These are phyloP conservation scores for Oidiodendron maius DNA, from an alignment of 495 filamentous ascomycete genomes.

Conservation along the genomic window DNA sequence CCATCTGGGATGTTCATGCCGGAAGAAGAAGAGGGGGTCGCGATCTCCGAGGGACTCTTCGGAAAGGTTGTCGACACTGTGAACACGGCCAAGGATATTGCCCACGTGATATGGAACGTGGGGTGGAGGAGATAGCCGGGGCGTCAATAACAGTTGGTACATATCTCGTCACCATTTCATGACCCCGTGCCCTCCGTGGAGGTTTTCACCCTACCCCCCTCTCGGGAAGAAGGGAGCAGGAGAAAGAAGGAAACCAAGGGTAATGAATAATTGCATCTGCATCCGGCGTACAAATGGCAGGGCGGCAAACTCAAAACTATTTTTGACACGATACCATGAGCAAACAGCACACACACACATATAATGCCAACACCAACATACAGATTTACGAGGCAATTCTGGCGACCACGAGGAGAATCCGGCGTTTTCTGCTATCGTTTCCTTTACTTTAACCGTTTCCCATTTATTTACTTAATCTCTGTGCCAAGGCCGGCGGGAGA, in stretches of 20 bases:
- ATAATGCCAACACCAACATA: too few relatives aligned
- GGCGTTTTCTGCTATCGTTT: too few relatives aligned
- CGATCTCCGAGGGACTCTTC: constrained; percentile 54
- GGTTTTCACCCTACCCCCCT: neutral
- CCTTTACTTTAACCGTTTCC: too few relatives aligned
- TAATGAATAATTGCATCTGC: constrained; percentile 1
- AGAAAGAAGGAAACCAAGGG: neutral
- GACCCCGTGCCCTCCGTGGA: too few relatives aligned
- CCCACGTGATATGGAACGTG: constrained; percentile 95
- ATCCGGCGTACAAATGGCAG: constrained; percentile 1
- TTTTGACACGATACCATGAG: constrained; percentile 4
- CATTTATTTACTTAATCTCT: too few relatives aligned
- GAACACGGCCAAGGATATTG: constrained; percentile 93
- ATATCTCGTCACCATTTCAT: too few relatives aligned
- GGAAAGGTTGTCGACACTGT: constrained; percentile 86
- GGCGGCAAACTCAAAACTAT: too few relatives aligned
- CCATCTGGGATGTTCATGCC: constrained; percentile 83
- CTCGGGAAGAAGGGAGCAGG: neutral
- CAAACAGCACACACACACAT: neutral
- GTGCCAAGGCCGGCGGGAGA: too few relatives aligned
- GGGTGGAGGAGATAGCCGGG: constrained; percentile 67
- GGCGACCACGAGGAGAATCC: neutral
- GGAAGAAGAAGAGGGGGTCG: constrained; percentile 60
- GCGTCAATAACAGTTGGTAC: too few relatives aligned
- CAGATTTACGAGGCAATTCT: neutral